A percentile compares a stretch with the other conserved stretches of the same genome.
These are phyloP conservation scores for Cladorrhinum sp. DNA, from an alignment of 2,329 filamentous ascomycete genomes.

Conservation along the genomic window DNA sequence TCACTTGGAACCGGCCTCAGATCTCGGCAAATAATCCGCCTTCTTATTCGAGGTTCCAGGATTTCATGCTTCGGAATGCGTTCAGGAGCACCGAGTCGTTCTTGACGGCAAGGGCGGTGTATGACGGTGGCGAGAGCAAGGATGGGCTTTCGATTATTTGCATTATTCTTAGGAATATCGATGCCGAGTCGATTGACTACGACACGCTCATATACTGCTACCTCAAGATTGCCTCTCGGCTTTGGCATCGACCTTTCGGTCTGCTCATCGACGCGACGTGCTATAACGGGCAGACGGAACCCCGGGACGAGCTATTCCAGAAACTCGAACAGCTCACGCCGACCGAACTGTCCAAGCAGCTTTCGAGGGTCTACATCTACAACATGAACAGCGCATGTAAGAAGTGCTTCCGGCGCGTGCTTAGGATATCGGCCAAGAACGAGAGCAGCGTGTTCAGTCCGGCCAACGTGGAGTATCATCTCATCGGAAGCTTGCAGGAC, in stretches of 20 bases:
- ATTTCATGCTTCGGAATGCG: constrained; percentile 69
- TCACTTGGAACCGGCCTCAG: constrained; percentile 66
- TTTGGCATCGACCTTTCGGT: constrained; percentile 68
- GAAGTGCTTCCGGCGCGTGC: constrained; percentile 62
- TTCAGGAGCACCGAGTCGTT: constrained; percentile 64
- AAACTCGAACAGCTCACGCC: constrained; percentile 62
- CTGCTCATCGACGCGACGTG: constrained; percentile 67
- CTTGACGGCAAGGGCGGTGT: constrained; percentile 61
- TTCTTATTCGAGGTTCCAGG: constrained; percentile 65
- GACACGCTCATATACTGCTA: constrained; percentile 66
- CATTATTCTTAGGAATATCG: constrained; percentile 65
- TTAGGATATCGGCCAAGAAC: constrained; percentile 60
- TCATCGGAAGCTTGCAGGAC: constrained; percentile 64
- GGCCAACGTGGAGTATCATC: constrained; percentile 62
- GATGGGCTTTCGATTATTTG: constrained; percentile 68
- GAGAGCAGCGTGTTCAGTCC: constrained; percentile 61
- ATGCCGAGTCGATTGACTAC: constrained; percentile 62
- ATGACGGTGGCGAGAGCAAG: constrained; percentile 69
- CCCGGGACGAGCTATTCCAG: constrained; percentile 62
- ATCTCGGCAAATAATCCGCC: constrained; percentile 62
- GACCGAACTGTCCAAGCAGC: constrained; percentile 55
- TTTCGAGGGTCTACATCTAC: constrained; percentile 64
- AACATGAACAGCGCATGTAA: constrained; percentile 71
- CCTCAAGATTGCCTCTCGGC: constrained; percentile 66
- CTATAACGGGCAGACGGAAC: constrained; percentile 65